Conservation (phyloP, 163 green algal genomes). For the Prototheca cutis region DNA sequence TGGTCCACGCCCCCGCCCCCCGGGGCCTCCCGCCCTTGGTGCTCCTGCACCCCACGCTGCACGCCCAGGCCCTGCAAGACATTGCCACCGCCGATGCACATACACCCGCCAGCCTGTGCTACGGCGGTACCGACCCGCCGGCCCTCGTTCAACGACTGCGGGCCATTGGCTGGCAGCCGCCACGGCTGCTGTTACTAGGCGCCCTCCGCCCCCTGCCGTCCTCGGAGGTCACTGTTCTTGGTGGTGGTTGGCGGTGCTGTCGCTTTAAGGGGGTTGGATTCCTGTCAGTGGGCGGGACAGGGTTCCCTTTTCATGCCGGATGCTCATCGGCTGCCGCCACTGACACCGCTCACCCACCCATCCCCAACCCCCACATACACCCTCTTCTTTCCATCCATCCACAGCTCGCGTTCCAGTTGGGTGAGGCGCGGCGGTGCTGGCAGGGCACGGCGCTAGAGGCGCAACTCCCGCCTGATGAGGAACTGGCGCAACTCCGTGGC, state of each 20-base stretch:
- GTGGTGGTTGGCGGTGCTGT: too few species aligned
- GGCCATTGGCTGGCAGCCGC: constrained; percentile 13
- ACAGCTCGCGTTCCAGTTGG: constrained; percentile 5
- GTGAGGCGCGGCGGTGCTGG: constrained; percentile 1
- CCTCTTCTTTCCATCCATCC: not conserved
- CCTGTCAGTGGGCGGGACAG: not conserved
- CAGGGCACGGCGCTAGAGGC: not conserved
- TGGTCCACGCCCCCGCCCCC: constrained; percentile 4
- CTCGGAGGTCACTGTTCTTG: constrained; percentile 15
- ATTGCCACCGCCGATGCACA: constrained; percentile 1
- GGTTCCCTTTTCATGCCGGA: not conserved
- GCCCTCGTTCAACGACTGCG: constrained; percentile 10
- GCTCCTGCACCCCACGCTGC: not conserved
- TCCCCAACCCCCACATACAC: not conserved
- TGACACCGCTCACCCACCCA: not conserved
- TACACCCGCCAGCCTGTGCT: constrained; percentile 9
- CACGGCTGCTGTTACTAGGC: constrained; percentile 10
- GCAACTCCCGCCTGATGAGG: not conserved
- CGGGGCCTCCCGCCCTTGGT: not conserved
- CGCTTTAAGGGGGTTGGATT: too few species aligned
- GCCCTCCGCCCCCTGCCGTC: constrained; percentile 4
- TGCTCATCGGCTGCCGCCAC: not conserved
- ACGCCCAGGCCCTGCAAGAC: constrained; percentile 1
- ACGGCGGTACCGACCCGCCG: constrained; percentile 7
- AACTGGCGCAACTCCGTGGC: not conserved